Evolutionary conservation across 2,329 filamentous ascomycete genomes (phyloP).

Genomic region (Alternaria sp.): DNA sequence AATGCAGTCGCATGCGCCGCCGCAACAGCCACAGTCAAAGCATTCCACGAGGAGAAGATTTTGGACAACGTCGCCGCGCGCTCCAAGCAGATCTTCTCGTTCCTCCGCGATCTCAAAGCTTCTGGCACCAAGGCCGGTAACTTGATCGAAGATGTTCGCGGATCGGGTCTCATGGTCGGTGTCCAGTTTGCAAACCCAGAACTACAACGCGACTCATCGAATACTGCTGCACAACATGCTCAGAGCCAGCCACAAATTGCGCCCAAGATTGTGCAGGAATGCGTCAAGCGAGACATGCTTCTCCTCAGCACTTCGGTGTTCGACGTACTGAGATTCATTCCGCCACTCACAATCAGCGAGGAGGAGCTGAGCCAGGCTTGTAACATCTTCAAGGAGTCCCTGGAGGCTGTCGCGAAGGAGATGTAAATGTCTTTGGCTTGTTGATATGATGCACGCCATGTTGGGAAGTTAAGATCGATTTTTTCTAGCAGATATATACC

Average conservation of each 20-base stretch:
- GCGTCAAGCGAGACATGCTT: constrained; percentile 38
- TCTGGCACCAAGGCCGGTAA: constrained; percentile 35
- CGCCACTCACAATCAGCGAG: constrained; percentile 36
- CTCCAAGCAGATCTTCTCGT: constrained; percentile 35
- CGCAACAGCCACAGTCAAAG: constrained; percentile 33
- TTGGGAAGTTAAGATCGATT: neutral
- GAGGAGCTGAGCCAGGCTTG: constrained; percentile 33
- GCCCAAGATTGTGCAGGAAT: constrained; percentile 36
- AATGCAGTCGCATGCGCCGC: constrained; percentile 40
- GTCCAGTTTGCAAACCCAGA: constrained; percentile 32
- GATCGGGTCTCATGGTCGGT: constrained; percentile 37
- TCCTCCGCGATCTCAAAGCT: constrained; percentile 30
- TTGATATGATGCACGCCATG: neutral
- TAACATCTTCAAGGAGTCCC: constrained; percentile 33
- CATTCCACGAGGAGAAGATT: constrained; percentile 36
- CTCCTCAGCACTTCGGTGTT: constrained; percentile 40
- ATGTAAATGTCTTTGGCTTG: constrained; percentile 15
- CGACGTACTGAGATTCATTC: constrained; percentile 38
- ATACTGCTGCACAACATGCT: constrained; percentile 21
- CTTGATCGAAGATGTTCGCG: constrained; percentile 38
- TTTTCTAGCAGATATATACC: neutral
- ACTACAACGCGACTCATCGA: constrained; percentile 28
- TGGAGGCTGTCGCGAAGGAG: constrained; percentile 36
- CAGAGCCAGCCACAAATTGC: constrained; percentile 33
- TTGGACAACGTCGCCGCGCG: constrained; percentile 36